phyloP scores from a whole-genome alignment of 2,329 filamentous ascomycete genomes.

The Leptographium galeiforme region DNA sequence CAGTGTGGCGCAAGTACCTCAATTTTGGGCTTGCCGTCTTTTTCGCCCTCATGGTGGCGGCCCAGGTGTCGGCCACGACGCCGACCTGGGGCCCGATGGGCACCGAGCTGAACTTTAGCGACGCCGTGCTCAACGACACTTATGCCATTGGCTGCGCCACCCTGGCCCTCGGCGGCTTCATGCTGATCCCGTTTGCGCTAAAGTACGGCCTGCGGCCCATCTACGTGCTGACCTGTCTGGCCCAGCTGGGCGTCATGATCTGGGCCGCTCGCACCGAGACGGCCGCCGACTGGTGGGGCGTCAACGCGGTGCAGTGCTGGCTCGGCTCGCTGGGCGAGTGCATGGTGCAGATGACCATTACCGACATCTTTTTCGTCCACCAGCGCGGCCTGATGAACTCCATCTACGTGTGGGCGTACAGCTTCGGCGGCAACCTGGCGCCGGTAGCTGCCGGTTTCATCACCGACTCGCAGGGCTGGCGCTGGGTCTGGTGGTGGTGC shows the following conservation, averaged over 20 bases:
- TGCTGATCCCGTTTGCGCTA: constrained; percentile 31
- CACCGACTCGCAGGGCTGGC: constrained; percentile 31
- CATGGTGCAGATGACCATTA: constrained; percentile 34
- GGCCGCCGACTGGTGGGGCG: constrained; percentile 3
- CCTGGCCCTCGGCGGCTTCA: constrained; percentile 29
- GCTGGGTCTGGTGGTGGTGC: constrained; percentile 26
- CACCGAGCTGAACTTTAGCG: constrained; percentile 20
- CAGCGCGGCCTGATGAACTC: constrained; percentile 38
- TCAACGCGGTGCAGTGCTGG: constrained; percentile 21
- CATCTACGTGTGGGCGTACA: constrained; percentile 28
- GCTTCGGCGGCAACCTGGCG: constrained; percentile 22
- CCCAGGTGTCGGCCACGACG: constrained; percentile 31
- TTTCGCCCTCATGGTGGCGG: constrained; percentile 33
- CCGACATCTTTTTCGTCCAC: constrained; percentile 44
- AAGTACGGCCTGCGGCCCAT: constrained; percentile 30
- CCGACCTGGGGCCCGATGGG: constrained; percentile 21
- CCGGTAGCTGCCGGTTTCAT: constrained; percentile 37
- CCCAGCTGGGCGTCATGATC: constrained; percentile 27
- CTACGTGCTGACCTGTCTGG: constrained; percentile 27
- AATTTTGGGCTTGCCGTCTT: constrained; percentile 34
- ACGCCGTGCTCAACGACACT: constrained; percentile 3
- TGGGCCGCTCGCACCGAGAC: constrained; percentile 20
- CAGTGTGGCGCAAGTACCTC: constrained; percentile 29
- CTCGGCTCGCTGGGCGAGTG: constrained; percentile 31
- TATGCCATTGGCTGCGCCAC: constrained; percentile 24